Evolutionary conservation across 208 protist species (phyloP), one percentile per base, ranked within the genome.

Genomic region (Porcisia deanei): DNA sequence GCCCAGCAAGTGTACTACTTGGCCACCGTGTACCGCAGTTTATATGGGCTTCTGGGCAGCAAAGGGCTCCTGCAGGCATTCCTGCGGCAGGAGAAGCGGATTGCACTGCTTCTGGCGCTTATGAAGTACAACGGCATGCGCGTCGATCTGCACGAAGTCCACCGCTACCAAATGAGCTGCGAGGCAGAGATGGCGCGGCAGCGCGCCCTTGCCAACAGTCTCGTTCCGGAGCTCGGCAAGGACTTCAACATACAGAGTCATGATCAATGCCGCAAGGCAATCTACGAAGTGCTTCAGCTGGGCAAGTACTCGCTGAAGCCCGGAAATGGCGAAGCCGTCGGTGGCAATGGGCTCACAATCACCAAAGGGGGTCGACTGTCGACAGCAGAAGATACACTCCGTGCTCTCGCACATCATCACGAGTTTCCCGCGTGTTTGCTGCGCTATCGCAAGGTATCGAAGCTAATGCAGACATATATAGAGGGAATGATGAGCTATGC

Each of bases 271-370:
- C 88, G 92, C 25, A 73, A 79, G 16, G 91, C 89, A 10, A 71
- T 98, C 6, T 98, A 94, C 71, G 89, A 96, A n/a, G 83, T 94
- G n/a, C 89, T 98, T 22, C 73, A 86, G 37, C 87, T 98, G n/a
- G 91, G 91, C 34, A 83, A 77, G 63, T 71, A 90, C 63, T 77
- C 96, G 49, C 59, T 77, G 30, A 57, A 52, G 12, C 53, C 39
- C 3, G 67, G 41, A 59, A 76, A 59, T 25, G 72, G 72, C n/a
- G 73, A 67, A 58, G 43, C 54, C 2, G 74, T 80, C 1, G 75
- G 61, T 8, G 77, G 79, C 12, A 53, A 77, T 5, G 73, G 82
- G 0, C 34, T 94, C 22, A 85, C 65, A 43, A 84, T 91, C 59
- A 97, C 93, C 22, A 95, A 93, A 64, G 84, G 88, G 69, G 94